These are phyloP conservation scores for Protostelium mycophagum DNA, from an alignment of 78 protist genomes.

Conservation along the genomic window DNA sequence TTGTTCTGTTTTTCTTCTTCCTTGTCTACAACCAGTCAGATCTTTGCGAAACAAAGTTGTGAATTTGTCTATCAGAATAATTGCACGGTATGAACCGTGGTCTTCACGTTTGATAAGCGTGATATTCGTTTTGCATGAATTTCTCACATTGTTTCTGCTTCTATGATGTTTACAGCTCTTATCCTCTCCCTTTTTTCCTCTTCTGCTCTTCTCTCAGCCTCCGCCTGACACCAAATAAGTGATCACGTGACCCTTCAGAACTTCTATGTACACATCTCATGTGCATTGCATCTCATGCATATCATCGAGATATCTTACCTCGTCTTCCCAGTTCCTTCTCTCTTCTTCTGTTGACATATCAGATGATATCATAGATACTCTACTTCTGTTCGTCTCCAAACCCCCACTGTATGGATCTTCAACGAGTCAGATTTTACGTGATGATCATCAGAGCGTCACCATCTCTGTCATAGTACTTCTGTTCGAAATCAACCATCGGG, in stretches of 20 bases:
- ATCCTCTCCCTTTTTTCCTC: neutral
- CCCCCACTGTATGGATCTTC: neutral
- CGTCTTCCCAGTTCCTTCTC: neutral
- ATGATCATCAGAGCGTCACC: neutral
- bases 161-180: neutral
- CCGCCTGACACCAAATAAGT: too few relatives aligned
- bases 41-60: neutral
- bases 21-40: neutral
- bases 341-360: neutral
- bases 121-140: neutral
- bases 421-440: neutral
- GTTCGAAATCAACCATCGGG: neutral
- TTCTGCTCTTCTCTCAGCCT: neutral
- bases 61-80: too few relatives aligned
- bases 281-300: neutral
- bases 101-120: neutral
- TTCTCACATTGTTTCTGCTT: neutral
- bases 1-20: neutral
- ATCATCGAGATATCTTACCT: too few relatives aligned
- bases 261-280: neutral
- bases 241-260: neutral
- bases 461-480: neutral
- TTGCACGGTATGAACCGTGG: too few relatives aligned
- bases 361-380: neutral
- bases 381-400: neutral